Base-by-base conservation (phyloP, 495 filamentous ascomycete species). In the Aspergillus homomorphus region DNA sequence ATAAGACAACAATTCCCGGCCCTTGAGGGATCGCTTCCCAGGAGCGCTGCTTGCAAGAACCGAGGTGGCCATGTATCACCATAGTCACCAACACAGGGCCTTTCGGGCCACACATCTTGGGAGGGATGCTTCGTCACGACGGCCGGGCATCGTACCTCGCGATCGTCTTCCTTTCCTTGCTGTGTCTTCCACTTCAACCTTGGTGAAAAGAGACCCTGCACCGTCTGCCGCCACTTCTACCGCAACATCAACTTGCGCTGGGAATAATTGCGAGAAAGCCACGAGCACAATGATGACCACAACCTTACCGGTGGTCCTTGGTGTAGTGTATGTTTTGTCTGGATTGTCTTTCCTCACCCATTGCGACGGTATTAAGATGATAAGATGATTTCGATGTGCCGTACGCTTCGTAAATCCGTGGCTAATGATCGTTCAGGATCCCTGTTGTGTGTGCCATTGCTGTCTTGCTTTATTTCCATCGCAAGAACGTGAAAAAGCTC, bases 241-340 rank as follows among this genome's bases (percentile, higher is more conserved):
- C 26, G 19, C 30, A 16, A 21, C 33, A 12, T 49, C 43, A 20
- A 58, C 56, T 10, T 59, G 56, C 48, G 22, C 58, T n/a, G 58
- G 62, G 12, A 58, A 61, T 8, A 60, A 52, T 19, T 66, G 67
- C 21, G 67, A 67, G 45, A 75, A 75, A 49, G 80, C 85, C 3
- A 80, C 80, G 2, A 82, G 83, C 53, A 69, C 77, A 3, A 66
- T 77, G 18, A 76, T 76, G 14, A 85, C 76, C n/a, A 77, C 84
- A 52, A 89, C 86, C 2, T 66, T 96, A 46, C 84, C 92, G 1
- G 91, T 98, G 55, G 82, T 87, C 28, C 78, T 96, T 14, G 90
- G 87, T 70, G 84, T 91, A 60, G 84, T 86, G 92, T 96, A 85
- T 79, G 92, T 87, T 26, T 18, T n/a, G 16, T 15, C 18, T 12